A percentile compares a stretch with the other conserved stretches of the same genome.
Evolutionary conservation across 768 basidiomycete species (phyloP).

Genomic region (Lactifluus rugatus): DNA sequence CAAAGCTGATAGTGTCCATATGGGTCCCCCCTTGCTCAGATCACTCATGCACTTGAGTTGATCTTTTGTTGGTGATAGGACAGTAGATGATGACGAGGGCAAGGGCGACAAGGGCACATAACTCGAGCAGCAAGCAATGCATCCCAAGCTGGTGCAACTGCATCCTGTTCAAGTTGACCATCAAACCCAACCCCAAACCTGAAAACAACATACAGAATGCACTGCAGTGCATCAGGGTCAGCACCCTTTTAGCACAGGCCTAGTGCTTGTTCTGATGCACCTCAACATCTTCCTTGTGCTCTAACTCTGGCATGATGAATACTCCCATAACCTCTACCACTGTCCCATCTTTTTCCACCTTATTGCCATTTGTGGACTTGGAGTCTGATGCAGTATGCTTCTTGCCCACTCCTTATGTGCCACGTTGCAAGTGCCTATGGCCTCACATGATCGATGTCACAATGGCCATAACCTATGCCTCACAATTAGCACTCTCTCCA

Average conservation of each 20-base stretch:
- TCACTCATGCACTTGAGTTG: not conserved
- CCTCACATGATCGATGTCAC: conserved; percentile 14
- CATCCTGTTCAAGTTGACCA: conserved; percentile 72
- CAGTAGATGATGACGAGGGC: conserved; percentile 27
- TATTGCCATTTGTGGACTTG: not conserved
- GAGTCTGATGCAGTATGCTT: not conserved
- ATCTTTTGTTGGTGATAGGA: conserved; percentile 26
- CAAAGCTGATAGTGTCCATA: not conserved
- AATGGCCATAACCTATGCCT: too few relatives aligned
- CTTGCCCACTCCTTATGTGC: conserved; percentile 3
- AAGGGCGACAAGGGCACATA: conserved; percentile 54
- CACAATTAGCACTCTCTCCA: not conserved
- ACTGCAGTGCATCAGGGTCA: conserved; percentile 24
- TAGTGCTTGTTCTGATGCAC: conserved; percentile 16
- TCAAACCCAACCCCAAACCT: conserved; percentile 36
- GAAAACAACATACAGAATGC: conserved; percentile 30
- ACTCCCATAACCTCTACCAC: not conserved
- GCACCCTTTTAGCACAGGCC: conserved; percentile 18
- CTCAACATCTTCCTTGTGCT: conserved; percentile 11
- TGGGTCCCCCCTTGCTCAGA: not conserved
- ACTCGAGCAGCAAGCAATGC: conserved; percentile 70
- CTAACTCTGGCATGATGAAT: not conserved
- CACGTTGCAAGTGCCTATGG: conserved; percentile 9
- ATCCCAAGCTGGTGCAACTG: conserved; percentile 89
- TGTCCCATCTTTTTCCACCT: not conserved